Base-by-base conservation (phyloP, 2,329 filamentous ascomycete species). In the Apiospora pterosperma region DNA sequence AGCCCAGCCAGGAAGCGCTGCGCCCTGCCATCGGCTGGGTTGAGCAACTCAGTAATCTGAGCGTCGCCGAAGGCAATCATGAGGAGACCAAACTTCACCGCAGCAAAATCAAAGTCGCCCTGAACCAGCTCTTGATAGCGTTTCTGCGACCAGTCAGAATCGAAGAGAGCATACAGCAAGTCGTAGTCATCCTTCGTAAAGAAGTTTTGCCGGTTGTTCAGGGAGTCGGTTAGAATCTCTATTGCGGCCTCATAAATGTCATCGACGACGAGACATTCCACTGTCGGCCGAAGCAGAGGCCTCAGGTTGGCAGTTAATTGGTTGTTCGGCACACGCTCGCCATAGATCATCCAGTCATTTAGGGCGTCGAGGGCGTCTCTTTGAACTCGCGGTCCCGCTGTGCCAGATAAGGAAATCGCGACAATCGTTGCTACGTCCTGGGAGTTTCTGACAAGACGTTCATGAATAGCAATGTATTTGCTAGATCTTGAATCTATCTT, bases 311-410 rank as follows among this genome's bases (percentile, higher is more conserved):
- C 79, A 2, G 90, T 78, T 36, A 90, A 80, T 19, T 85, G 80
- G 19, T 83, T 83, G 38, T 85, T 84, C 58, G 84, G 82, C 3
- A 84, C 82, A 38, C 86, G 84, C 70, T 93, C 90, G 5, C 88
- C 89, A 72, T 93, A 93, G 69, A 87, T 83, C 36, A 93, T 84
- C 91, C 91, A 95, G 5, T 89, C 88, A 79, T 90, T 87, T 62
- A 89, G 81, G 70, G 86, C 89, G 70, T 78, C 82, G 67, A 91
- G 83, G 12, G 85, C 80, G 68, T 90, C 87, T 67, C 81, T 80
- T 19, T 84, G 80, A 16, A 52, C 68, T 23, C 63, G 70, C 21
- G 60, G 64, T 65, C 36, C 72, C 69, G 31, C 70, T 67, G n/a
- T 70, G 73, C 66, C 67, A 64, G 34, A 69, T 42, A 82, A 70